Evolutionary conservation across 169 alveolate species (phyloP).

Genomic region (Cryptosporidium xiaoi): DNA sequence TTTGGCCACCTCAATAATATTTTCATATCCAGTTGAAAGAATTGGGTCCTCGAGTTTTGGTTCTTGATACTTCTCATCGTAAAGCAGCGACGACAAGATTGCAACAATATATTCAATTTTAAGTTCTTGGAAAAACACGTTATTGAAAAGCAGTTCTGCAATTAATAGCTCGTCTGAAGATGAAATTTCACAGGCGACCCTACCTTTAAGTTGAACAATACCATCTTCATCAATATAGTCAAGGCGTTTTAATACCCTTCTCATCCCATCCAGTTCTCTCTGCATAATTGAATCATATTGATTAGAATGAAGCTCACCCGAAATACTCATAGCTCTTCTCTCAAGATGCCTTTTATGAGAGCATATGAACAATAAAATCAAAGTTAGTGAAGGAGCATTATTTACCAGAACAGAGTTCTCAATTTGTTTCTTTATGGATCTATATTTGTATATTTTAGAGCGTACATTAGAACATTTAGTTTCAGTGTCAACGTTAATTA

Average conservation of each 20-base stretch:
- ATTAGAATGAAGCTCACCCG: slow-evolving; percentile 6
- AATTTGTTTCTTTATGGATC: slow-evolving; percentile 11
- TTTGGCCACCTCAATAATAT: slow-evolving; percentile 81
- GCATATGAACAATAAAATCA: slow-evolving; percentile 22
- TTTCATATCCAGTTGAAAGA: slow-evolving; percentile 74
- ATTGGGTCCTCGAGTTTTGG: slow-evolving; percentile 77
- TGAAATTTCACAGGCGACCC: slow-evolving; percentile 97
- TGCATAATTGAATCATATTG: slow-evolving; percentile 70
- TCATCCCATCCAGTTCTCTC: slow-evolving; percentile 75
- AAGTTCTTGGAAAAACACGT: slow-evolving; percentile 92
- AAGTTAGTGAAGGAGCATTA: slow-evolving; percentile 19
- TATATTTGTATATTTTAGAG: not conserved
- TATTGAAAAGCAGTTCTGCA: slow-evolving; percentile 93
- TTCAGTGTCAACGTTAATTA: slow-evolving; percentile 37
- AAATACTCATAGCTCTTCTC: slow-evolving; percentile 5
- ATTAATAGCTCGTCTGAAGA: slow-evolving; percentile 97
- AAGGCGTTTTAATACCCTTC: slow-evolving; percentile 82
- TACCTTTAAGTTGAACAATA: slow-evolving; percentile 94
- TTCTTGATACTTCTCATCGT: slow-evolving; percentile 86
- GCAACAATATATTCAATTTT: slow-evolving; percentile 94
- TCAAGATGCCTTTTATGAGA: slow-evolving; percentile 29
- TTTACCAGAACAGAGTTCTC: slow-evolving; percentile 7
- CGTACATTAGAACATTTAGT: slow-evolving; percentile 12
- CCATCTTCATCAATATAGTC: slow-evolving; percentile 91
- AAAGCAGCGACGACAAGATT: slow-evolving; percentile 92